Evolutionary conservation across 768 basidiomycete genomes (phyloP).

Genomic region (Macrolepiota albuminosa): DNA sequence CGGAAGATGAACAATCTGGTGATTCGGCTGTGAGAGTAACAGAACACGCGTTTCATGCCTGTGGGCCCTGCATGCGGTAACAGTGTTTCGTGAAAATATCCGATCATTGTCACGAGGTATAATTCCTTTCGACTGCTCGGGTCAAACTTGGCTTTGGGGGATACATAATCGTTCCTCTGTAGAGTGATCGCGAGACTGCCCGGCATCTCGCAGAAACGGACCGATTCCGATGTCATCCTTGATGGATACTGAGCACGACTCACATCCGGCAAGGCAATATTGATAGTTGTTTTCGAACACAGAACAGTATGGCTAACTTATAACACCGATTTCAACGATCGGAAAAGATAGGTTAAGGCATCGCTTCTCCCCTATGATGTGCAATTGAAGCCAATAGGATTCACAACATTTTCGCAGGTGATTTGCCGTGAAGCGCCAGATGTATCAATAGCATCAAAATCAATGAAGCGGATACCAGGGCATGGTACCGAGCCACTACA

Average conservation of each 20-base stretch:
- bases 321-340: background rate
- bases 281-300: background rate
- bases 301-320: background rate
- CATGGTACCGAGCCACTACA: constrained; percentile 31
- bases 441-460: constrained; percentile 16
- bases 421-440: constrained; percentile 12
- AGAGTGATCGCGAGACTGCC: background rate
- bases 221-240: background rate
- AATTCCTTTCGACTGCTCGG: background rate
- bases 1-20: background rate
- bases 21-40: background rate
- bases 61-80: background rate
- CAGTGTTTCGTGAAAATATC: background rate
- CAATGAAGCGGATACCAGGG: constrained; percentile 18
- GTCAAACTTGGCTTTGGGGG: background rate
- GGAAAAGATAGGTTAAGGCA: background rate
- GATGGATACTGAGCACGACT: background rate
- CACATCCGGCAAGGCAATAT: background rate
- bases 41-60: background rate
- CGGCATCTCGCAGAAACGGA: background rate
- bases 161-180: background rate
- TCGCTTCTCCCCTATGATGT: constrained; percentile 2
- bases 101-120: background rate
- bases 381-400: constrained; percentile 23
- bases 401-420: constrained; percentile 17